Base-by-base conservation (phyloP, 2,329 filamentous ascomycete species). In the Penicillium freii region DNA sequence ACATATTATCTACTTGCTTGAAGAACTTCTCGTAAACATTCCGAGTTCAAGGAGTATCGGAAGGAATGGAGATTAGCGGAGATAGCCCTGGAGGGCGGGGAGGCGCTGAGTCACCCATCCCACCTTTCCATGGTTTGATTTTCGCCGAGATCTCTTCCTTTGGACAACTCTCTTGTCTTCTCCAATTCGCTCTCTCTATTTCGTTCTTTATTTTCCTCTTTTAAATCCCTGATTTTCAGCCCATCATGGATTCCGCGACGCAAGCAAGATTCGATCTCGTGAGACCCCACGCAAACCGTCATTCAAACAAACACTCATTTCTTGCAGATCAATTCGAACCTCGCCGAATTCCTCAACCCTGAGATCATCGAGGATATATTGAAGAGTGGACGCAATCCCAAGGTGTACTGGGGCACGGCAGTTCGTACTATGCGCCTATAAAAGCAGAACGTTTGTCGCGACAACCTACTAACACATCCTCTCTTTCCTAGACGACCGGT, bases 301-400 rank as follows among this genome's bases (percentile, higher is more conserved):
- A 9, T 11, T n/a, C 17, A 27, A 27, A 40, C 39, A 23, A 11
- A 27, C 15, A 27, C 42, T 44, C 15, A 44, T n/a, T 27, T 44
- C 17, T 11, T 27, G 23, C 42, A 44, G 42, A 95, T 96, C 78
- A 85, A 82, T 61, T 86, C 87, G 72, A 94, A 94, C 75, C 81
- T 95, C 58, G 85, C 87, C 60, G 92, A 96, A 80, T 80, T 91
- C 49, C 83, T 96, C 59, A 92, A 94, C 71, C 86, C 86, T 25
- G 91, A 81, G 51, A 57, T 74, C 7, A 66, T 74, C 36, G 65
- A 75, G 50, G 48, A 42, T 5, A 63, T 74, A 27, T 57, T 75
- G 11, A 61, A 60, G 0, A 65, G 72, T 49, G 68, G 68, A 4
- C 58, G 66, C 17, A 69, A 69, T 43, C 71, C 68, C 5, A 61